Conservation (phyloP, 352 stramenopile genomes). For the Pelagophyceae sp. region DNA sequence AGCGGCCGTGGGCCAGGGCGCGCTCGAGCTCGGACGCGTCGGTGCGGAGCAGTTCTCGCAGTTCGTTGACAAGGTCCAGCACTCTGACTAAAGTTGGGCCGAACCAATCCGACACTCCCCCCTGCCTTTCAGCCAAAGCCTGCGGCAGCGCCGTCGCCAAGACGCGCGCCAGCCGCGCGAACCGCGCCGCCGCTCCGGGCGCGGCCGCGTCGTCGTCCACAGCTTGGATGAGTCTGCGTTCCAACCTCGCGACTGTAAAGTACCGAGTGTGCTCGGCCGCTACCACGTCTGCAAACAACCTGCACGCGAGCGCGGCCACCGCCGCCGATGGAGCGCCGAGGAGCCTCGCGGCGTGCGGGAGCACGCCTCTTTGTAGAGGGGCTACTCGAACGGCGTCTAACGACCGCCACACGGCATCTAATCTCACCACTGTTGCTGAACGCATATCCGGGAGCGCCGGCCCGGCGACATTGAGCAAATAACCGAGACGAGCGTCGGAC, state of each 20-base stretch:
- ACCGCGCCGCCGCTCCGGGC: neutral
- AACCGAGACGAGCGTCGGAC: neutral
- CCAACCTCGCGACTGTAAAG: neutral
- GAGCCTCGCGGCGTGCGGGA: neutral
- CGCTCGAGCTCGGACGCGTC: no score
- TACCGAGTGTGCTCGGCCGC: neutral
- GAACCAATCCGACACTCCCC: no score
- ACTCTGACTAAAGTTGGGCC: no score
- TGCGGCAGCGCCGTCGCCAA: no score
- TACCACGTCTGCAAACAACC: neutral
- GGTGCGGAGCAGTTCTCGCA: no score
- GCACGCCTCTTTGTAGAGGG: neutral
- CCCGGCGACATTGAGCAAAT: neutral
- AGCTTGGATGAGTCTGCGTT: neutral
- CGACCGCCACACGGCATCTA: neutral
- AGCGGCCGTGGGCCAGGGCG: neutral
- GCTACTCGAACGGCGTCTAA: neutral
- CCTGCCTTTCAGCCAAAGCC: no score
- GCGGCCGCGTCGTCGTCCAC: neutral
- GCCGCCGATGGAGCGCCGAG: neutral
- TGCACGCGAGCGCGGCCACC: neutral
- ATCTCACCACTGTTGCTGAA: neutral
- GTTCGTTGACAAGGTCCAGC: no score
- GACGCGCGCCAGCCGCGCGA: no score
- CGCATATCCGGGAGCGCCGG: neutral